phyloP scores from a whole-genome alignment of 139 green algal genomes.

The Tetratostichococcus sp. region DNA sequence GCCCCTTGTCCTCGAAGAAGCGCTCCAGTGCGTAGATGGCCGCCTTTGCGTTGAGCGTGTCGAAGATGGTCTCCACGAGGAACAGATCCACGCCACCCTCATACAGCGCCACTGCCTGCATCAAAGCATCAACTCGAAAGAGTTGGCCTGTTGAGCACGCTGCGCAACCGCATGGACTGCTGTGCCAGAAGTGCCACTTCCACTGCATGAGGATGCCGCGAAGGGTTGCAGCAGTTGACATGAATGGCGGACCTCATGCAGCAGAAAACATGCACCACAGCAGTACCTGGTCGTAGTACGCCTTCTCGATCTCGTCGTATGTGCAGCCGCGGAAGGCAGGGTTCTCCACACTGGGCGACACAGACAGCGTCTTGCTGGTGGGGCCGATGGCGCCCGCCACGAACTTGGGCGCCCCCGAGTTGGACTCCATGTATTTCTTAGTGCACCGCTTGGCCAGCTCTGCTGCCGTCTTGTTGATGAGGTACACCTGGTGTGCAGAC shows the following conservation, averaged over 20 bases:
- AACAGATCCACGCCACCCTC: conserved; percentile 93
- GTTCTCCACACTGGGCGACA: conserved; percentile 96
- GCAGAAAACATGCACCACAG: too few relatives aligned
- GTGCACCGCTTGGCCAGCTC: conserved; percentile 77
- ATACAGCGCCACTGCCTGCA: conserved; percentile 60
- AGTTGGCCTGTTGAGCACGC: too few relatives aligned
- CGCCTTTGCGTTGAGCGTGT: conserved; percentile 96
- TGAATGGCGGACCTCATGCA: too few relatives aligned
- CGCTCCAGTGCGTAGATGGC: conserved; percentile 91
- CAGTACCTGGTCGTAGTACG: conserved; percentile 92
- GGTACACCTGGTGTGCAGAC: conserved; percentile 32
- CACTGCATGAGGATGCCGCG: too few relatives aligned
- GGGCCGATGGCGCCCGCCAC: conserved; percentile 92
- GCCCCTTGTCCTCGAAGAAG: conserved; percentile 75
- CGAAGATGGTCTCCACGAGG: conserved; percentile 98
- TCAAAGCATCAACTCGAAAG: too few relatives aligned
- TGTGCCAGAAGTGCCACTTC: too few relatives aligned
- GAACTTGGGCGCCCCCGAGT: conserved; percentile 83
- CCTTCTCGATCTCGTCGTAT: conserved; percentile 92
- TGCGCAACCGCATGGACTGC: too few relatives aligned
- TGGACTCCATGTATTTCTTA: conserved; percentile 61
- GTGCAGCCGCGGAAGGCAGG: conserved; percentile 89
- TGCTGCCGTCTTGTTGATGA: conserved; percentile 88
- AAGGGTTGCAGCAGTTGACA: too few relatives aligned
- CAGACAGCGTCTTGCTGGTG: conserved; percentile 95